Evolutionary conservation across 108 stramenopile species (phyloP), one percentile per base, ranked within the genome.

Genomic region (Licmophora abbreviata): DNA sequence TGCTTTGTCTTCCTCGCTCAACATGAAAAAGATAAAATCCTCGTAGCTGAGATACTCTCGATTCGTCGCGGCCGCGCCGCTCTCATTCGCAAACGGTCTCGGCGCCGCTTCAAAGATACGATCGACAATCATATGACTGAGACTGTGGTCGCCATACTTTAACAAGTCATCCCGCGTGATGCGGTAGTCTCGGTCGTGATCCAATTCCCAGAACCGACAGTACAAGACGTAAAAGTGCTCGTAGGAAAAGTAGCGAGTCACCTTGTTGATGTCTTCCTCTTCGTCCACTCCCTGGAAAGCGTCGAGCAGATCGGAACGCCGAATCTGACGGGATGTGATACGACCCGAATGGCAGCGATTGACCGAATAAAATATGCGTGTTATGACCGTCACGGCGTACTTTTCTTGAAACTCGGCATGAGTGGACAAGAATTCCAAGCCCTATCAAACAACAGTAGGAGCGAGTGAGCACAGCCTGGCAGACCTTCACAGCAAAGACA

Each of bases 211-310:
- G 61, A 97, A 99, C 41, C 96, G 79, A 54, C 96, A 97, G 66
- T 97, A 99, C 37, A 97, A 61, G n/a, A 97, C 96, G 53, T 99
- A 99, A 49, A 99, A 99, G 61, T 97, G 96, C 73, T 99, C 96
- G 73, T 97, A 97, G 34, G 72, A 77, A 58, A 92, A 87, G 69
- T 86, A 91, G 47, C 81, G 66, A 21, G 81, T 92, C 22, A 93
- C 96, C 72, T 94, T 94, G 73, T 97, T 97, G 52, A 97, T 97
- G 61, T 97, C 96, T 65, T 94, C 93, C 62, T 97, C 92, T 63
- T 91, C 92, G 50, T 93, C 95, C 15, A 95, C 95, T 34, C 69
- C 63, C 28, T 72, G 64, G 63, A 95, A 94, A 50, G 89, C 86
- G 35, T 79, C 71, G 36, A 91, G 60, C 9, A 97, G 56, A 59